phyloP scores from a whole-genome alignment of 768 basidiomycete species.

The Gloeopeniophorella convolvens region DNA sequence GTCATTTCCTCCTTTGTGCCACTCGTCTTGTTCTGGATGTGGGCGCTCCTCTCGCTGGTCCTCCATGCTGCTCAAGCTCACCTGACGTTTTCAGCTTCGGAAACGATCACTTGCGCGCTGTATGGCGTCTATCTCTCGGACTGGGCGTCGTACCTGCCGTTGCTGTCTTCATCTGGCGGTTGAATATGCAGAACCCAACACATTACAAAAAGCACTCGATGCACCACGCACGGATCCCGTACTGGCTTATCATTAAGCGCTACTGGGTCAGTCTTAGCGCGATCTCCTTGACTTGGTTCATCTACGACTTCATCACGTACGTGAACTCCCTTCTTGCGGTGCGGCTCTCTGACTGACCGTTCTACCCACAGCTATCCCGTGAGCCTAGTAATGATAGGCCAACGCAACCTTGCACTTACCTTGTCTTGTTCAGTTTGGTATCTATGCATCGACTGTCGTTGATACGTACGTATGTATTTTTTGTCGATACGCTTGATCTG shows the following conservation, averaged over 20 bases:
- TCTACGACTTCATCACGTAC: conserved; percentile 76
- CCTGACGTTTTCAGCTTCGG: conserved; percentile 50
- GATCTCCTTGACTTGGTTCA: conserved; percentile 76
- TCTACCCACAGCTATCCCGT: conserved; percentile 50
- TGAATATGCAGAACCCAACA: conserved; percentile 75
- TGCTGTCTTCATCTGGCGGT: conserved; percentile 80
- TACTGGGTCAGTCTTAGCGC: conserved; percentile 76
- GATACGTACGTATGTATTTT: conserved; percentile 39
- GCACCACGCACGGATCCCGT: conserved; percentile 69
- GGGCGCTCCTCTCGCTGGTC: conserved; percentile 24
- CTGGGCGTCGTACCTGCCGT: conserved; percentile 77
- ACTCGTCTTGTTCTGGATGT: conserved; percentile 87
- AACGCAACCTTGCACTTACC: conserved; percentile 8
- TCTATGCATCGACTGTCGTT: conserved; percentile 76
- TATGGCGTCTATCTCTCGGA: conserved; percentile 84
- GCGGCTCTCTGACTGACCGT: not conserved
- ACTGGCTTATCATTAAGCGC: conserved; percentile 64
- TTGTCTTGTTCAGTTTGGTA: conserved; percentile 49
- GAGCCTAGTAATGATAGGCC: too few relatives aligned
- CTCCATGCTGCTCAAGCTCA: not conserved
- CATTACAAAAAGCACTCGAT: conserved; percentile 74
- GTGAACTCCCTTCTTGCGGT: conserved; percentile 21
- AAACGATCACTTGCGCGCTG: conserved; percentile 69
- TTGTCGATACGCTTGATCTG: not conserved
- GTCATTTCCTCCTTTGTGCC: conserved; percentile 77